Base-by-base conservation (phyloP, 1,284 basidiomycete genomes). In the Taiwanofungus camphoratus region DNA sequence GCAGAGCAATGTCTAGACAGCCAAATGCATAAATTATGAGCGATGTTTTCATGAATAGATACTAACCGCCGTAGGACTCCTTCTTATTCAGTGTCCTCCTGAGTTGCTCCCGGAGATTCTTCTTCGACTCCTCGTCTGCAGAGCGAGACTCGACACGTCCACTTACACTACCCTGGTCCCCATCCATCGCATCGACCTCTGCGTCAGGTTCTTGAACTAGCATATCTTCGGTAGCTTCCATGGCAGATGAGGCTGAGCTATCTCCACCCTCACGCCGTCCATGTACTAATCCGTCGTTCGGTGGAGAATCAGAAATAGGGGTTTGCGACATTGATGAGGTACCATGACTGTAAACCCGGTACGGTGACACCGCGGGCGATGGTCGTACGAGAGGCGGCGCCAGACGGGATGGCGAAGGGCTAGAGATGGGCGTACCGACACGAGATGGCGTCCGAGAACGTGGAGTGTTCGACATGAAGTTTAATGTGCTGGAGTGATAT, bases 201-300 rank as follows among this genome's bases (percentile, higher is more conserved):
- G 65, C 66, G 34, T 84, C 81, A 36, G 70, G 69, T 53, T 85
- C 82, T 51, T 78, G 76, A 34, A 85, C 68, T 27, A 87, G 64
- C 40, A 86, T 79, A 6, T 79, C 77, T 50, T 84, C 82, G 37
- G 66, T 67, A 41, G 77, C 61, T 49, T 82, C 80, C 51, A 76
- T 66, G 19, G 82, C 68, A 31, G 84, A 85, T 36, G 83, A 84
- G 32, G 79, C 73, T 20, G 79, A 78, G 59, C 82, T 85, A 52
- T 76, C 74, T 27, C 74, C 64, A 34, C 64, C 58, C 11, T 49
- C 42, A 65, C 58, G 45, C 22, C 15, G 9, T 15, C 38, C 47
- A 42, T 41, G 45, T 29, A 34, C 13, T 22, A 48, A 38, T 3
- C 34, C 16, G 34, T 45, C 38, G 9, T 37, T 44, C 2, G 55